Conservation (phyloP, 2,329 filamentous ascomycete species). For the Lecanosticta acicola region DNA sequence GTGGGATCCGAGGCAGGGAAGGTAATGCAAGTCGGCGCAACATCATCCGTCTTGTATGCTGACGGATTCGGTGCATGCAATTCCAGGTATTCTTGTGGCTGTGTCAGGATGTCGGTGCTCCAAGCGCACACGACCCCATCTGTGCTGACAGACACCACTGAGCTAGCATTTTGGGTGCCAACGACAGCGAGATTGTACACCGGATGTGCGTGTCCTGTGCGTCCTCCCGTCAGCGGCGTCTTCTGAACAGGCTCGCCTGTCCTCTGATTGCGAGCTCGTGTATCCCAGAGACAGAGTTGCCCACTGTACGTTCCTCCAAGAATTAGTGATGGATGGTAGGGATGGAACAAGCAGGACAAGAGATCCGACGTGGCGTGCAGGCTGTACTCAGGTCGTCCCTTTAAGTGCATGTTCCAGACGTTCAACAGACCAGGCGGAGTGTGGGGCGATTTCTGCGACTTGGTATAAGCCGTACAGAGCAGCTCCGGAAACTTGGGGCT, state of each 20-base stretch:
- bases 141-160: constrained; percentile 94
- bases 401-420: constrained; percentile 94
- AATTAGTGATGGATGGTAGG: constrained; percentile 93
- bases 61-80: constrained; percentile 74
- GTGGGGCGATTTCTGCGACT: constrained; percentile 61
- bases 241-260: constrained; percentile 75
- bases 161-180: constrained; percentile 97
- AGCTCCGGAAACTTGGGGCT: constrained; percentile 88
- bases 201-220: constrained; percentile 75
- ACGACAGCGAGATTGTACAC: constrained; percentile 95
- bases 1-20: constrained; percentile 95
- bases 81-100: constrained; percentile 90
- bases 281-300: constrained; percentile 96
- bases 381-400: constrained; percentile 89
- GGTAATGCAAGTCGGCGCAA: constrained; percentile 88
- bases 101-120: constrained; percentile 96
- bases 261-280: constrained; percentile 65
- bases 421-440: constrained; percentile 89
- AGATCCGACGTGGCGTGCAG: constrained; percentile 97
- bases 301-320: constrained; percentile 94
- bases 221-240: constrained; percentile 88
- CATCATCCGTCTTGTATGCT: constrained; percentile 73
- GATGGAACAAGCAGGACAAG: constrained; percentile 93
- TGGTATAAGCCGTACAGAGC: constrained; percentile 90
- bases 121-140: constrained; percentile 95